A percentile compares a stretch with the other conserved stretches of the same genome.
Conservation (phyloP, 108 stramenopile genomes). For the Cyclotella atomus region DNA sequence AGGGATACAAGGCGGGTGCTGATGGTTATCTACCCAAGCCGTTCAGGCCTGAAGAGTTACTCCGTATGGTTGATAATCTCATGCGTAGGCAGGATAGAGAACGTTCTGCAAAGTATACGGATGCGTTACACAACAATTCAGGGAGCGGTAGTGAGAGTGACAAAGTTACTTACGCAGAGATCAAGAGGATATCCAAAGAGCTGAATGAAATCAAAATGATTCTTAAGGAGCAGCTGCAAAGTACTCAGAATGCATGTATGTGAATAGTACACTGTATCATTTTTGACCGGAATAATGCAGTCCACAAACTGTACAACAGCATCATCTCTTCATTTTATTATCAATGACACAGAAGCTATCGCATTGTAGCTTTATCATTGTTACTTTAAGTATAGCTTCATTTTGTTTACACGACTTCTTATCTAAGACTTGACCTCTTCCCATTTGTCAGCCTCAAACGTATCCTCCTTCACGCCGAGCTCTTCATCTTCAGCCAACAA, state of each 20-base stretch:
- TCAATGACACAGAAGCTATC: too few relatives aligned
- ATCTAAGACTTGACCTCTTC: too few relatives aligned
- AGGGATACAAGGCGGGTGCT: slow-evolving; percentile 81
- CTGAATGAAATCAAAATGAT: neutral
- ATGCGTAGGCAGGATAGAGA: slow-evolving; percentile 47
- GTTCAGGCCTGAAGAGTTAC: slow-evolving; percentile 86
- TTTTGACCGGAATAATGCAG: too few relatives aligned
- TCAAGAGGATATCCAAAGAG: neutral
- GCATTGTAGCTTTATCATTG: too few relatives aligned
- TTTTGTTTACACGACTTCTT: too few relatives aligned
- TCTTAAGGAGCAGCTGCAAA: too few relatives aligned
- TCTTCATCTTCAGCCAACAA: slow-evolving; percentile 58
- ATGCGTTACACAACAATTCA: neutral
- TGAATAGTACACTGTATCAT: too few relatives aligned
- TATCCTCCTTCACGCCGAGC: slow-evolving; percentile 17
- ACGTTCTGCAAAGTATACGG: neutral
- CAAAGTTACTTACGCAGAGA: too few relatives aligned
- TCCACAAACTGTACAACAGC: too few relatives aligned
- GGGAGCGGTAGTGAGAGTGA: too few relatives aligned
- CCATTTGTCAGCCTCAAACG: slow-evolving; percentile 54
- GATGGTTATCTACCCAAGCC: slow-evolving; percentile 89
- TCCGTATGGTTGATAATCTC: slow-evolving; percentile 81
- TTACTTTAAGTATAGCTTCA: neutral
- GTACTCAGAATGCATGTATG: too few relatives aligned
- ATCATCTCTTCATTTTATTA: too few relatives aligned